Evolutionary conservation across 2,329 filamentous ascomycete species (phyloP), one percentile per base, ranked within the genome.

Genomic region (Aurifilum marmelostoma): DNA sequence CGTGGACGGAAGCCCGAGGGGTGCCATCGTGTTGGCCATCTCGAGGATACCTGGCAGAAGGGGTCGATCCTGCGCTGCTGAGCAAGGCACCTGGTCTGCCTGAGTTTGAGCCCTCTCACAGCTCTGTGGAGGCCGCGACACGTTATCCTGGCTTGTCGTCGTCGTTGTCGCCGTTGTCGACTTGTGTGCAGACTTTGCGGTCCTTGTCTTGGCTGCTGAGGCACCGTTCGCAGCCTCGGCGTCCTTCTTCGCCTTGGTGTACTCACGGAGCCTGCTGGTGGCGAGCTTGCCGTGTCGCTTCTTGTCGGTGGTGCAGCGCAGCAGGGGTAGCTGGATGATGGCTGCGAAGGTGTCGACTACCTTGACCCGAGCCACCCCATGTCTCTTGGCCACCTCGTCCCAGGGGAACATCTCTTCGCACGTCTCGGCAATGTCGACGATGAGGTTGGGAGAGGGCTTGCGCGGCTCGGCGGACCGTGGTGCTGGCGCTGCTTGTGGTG

Each of bases 361-460:
- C 71, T 81, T 83, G 50, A 80, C 78, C 11, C 82, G 77, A 0
- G 81, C 72, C 16, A 80, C 75, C 18, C 79, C 77, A 71, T 85
- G 83, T 27, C 83, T 78, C 65, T 79, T 77, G 1, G 83, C 83
- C 4, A 86, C 78, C 41, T 79, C 79, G 4, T 79, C 79, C 64
- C 83, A 84, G 4, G 83, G 83, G 64, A 85, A 84, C 3, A 75
- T 75, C 63, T 79, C 78, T 73, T 83, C 80, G 58, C 82, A 81
- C 0, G 83, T 84, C 73, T 85, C 81, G 4, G 83, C 83, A 29
- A 85, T 80, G 73, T 85, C 83, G 32, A 84, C 80, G 50, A 84
- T 81, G 32, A 84, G 77, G 68, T 77, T 78, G 2, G 75, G 75
- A 29, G 75, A 79, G 50, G 77, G 79, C 67, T 80, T 81, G 34